Conservation (phyloP, 108 stramenopile genomes). For the Nannochloropsis gaditana region DNA sequence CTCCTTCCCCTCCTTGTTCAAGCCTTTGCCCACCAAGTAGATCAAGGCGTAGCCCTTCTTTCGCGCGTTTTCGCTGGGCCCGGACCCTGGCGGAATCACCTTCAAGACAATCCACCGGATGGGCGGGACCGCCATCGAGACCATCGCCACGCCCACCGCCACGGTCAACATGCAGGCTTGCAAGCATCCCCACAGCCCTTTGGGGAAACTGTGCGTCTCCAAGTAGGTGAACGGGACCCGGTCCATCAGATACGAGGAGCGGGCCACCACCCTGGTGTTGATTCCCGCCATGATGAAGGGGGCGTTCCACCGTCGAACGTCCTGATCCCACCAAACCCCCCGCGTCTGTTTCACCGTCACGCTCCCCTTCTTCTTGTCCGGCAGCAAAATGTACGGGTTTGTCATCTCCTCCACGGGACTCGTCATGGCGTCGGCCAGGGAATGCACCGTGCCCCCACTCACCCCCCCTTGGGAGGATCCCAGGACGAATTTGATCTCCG, state of each 20-base stretch:
- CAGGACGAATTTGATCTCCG: conserved; percentile 26
- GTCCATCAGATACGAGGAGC: conserved; percentile 23
- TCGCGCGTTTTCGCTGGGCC: not conserved
- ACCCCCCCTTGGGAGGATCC: conserved; percentile 23
- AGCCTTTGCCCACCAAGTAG: not conserved
- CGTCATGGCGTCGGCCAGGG: conserved; percentile 20
- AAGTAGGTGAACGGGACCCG: conserved; percentile 29
- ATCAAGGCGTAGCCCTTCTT: conserved; percentile 7
- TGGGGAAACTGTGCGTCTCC: conserved; percentile 28
- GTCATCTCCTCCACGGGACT: conserved; percentile 16
- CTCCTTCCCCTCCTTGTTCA: conserved; percentile 9
- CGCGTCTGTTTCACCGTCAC: not conserved
- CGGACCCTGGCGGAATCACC: conserved; percentile 14
- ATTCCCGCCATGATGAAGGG: conserved; percentile 31
- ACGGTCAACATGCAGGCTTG: not conserved
- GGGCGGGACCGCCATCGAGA: not conserved
- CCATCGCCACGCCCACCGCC: not conserved
- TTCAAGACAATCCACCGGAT: conserved; percentile 1
- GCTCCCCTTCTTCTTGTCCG: not conserved
- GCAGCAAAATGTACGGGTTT: conserved; percentile 37
- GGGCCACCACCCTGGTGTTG: conserved; percentile 43
- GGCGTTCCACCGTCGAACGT: conserved; percentile 31
- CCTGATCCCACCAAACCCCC: conserved; percentile 37
- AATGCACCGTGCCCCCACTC: conserved; percentile 43
- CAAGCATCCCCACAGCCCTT: not conserved